Base-by-base conservation (phyloP, 164 flowering plant genomes). In the Sedum album region DNA sequence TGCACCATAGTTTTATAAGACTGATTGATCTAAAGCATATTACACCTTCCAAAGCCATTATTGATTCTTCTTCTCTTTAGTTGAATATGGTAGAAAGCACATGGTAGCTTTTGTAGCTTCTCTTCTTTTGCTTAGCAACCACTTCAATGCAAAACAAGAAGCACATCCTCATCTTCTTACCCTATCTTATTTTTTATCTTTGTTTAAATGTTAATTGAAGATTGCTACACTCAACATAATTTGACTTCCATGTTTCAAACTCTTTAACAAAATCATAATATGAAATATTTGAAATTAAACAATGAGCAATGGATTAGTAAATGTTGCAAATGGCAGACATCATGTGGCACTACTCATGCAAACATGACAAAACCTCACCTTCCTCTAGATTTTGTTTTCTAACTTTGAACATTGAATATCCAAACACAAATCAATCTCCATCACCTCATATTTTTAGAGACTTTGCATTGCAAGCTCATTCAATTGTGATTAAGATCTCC, bases 311-410 rank as follows among this genome's bases (percentile, higher is more conserved):
- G 60, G 30, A 21, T 21, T 21, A 53, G 14, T 25, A 25, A 26
- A 55, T 18, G 15, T 26, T 2, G 31, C 15, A 25, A 55, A 55
- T 55, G 60, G 53, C 60, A 28, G 60, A 53, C 60, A 53, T 53
- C 60, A 55, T 55, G 61, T 55, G 26, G 61, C 61, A n/a, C 57
- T 51, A 20, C 57, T 20, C 57, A 51, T n/a, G 57, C n/a, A 51
- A 51, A 21, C 26, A 7, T 6, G 18, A 51, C 26, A 51, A n/a
- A 51, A 51, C 10, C 61, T 8, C 61, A 55, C 61, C 31, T 11
- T 49, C 55, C 21, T 49, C 21, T 18, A 49, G 3, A 18, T 49
- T 18, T 44, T 44, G 9, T 44, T 25, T 55, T 55, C 61, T 10
- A 25, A 10, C 61, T 55, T 55, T 55, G 17, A 55, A 26, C 4